Evolutionary conservation across 2,329 filamentous ascomycete genomes (phyloP).

Genomic region (Colletotrichum sp.): DNA sequence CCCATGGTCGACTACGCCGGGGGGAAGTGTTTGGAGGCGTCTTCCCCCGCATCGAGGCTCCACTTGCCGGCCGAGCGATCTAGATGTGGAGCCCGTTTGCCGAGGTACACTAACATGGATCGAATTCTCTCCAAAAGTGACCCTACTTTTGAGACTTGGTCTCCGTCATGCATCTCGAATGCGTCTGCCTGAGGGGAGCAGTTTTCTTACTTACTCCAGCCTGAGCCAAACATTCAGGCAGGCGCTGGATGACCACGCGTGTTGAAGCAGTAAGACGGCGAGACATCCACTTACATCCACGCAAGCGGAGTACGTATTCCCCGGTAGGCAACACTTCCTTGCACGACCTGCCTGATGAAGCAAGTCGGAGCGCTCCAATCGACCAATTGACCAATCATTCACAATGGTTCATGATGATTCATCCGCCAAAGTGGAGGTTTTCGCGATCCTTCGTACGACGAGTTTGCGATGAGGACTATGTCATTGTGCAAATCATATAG

Average conservation of each 20-base stretch:
- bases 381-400: not conserved
- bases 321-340: not conserved
- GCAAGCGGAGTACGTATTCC: not conserved
- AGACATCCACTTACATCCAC: not conserved
- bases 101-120: not conserved
- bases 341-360: slow-evolving; percentile 7
- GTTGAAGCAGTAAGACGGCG: not conserved
- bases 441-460: not conserved
- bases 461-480: not conserved
- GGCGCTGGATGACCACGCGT: not conserved
- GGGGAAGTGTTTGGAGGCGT: not conserved
- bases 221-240: not conserved
- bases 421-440: not conserved
- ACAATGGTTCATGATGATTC: not conserved
- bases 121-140: not conserved
- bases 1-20: not conserved
- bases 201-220: not conserved
- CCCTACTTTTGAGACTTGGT: not conserved
- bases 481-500: not conserved
- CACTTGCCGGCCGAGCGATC: slow-evolving; percentile 17
- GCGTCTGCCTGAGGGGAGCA: not conserved
- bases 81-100: slow-evolving; percentile 7
- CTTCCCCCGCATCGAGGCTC: slow-evolving; percentile 19
- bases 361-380: not conserved
- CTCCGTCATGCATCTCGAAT: not conserved